Evolutionary conservation across 2,329 filamentous ascomycete genomes (phyloP).

Genomic region (Sporothrix inflata): DNA sequence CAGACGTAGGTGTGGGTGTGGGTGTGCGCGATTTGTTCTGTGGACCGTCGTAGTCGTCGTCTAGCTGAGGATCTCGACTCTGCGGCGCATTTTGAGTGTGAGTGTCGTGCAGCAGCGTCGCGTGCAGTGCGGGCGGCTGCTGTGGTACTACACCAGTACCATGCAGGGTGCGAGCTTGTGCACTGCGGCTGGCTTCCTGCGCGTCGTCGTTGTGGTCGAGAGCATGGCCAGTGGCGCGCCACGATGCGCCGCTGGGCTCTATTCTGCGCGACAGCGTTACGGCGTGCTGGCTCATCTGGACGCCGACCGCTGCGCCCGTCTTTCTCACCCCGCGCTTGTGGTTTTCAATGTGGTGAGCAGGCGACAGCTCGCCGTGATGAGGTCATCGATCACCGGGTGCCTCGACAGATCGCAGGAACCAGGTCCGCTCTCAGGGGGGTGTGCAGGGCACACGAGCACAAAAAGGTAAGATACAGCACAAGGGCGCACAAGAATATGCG

Average conservation of each 20-base stretch:
- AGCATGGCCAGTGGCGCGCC: conserved; percentile 37
- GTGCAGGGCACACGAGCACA: background rate
- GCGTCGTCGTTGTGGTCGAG: conserved; percentile 23
- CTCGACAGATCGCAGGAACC: conserved; percentile 5
- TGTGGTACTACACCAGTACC: background rate
- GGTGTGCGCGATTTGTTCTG: conserved; percentile 33
- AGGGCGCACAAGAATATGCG: background rate
- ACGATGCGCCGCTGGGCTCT: conserved; percentile 36
- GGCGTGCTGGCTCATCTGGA: background rate
- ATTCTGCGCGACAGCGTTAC: conserved; percentile 27
- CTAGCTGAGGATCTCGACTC: background rate
- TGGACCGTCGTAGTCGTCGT: background rate
- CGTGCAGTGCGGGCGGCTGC: conserved; percentile 5
- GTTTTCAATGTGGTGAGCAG: background rate
- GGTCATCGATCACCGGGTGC: conserved; percentile 16
- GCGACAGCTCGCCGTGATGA: background rate
- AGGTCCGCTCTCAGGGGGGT: background rate
- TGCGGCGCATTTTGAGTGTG: background rate
- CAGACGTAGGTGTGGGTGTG: conserved; percentile 28
- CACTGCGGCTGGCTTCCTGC: conserved; percentile 29
- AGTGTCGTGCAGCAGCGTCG: background rate
- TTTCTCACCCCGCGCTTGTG: background rate
- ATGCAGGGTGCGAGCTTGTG: conserved; percentile 22
- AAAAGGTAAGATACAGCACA: background rate
- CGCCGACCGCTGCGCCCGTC: conserved; percentile 11